phyloP scores from a whole-genome alignment of 805 yeast genomes.

The Lipomyces mesembrius region DNA sequence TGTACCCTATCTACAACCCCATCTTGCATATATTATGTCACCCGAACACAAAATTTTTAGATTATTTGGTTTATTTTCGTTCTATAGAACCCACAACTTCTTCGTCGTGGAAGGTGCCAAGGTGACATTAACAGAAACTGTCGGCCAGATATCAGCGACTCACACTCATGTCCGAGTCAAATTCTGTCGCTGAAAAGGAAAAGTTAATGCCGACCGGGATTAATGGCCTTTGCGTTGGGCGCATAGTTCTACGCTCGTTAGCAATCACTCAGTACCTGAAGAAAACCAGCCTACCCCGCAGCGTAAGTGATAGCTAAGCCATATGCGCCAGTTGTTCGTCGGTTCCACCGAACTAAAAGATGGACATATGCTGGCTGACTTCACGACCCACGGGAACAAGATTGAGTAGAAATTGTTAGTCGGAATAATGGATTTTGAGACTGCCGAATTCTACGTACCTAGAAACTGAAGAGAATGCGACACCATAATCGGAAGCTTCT shows the following conservation, averaged over 20 bases:
- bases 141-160: conserved; percentile 22
- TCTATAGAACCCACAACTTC: too few species aligned
- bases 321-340: conserved; percentile 53
- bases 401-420: conserved; percentile 81
- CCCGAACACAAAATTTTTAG: neutral
- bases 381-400: conserved; percentile 59
- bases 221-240: conserved; percentile 53
- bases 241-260: conserved; percentile 40
- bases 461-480: conserved; percentile 29
- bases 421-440: conserved; percentile 54
- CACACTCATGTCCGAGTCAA: conserved; percentile 47
- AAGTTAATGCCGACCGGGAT: conserved; percentile 62
- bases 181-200: conserved; percentile 59
- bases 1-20: neutral
- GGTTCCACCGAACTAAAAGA: conserved; percentile 66
- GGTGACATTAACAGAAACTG: conserved; percentile 37
- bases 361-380: conserved; percentile 61
- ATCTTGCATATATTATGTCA: neutral
- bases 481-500: conserved; percentile 14
- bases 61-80: neutral
- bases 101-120: conserved; percentile 14
- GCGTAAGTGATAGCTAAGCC: conserved; percentile 65
- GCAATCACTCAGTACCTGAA: neutral
- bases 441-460: conserved; percentile 26
- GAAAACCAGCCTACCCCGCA: conserved; percentile 41